phyloP scores from a whole-genome alignment of 2,329 filamentous ascomycete species.

The Monilinia aucupariae region DNA sequence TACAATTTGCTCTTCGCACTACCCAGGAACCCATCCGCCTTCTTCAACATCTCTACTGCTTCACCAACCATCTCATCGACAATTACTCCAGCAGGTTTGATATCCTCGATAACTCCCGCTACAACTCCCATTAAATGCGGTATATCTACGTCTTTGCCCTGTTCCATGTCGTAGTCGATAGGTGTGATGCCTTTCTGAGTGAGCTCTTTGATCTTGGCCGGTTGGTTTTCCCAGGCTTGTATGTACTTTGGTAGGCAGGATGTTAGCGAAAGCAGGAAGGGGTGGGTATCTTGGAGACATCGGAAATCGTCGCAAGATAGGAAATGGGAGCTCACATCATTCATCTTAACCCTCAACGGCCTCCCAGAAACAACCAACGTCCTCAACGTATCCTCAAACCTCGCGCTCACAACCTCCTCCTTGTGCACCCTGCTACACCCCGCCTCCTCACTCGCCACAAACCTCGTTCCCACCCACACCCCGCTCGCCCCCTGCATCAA shows the following conservation, averaged over 20 bases:
- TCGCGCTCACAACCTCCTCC: slow-evolving; percentile 71
- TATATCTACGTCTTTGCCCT: slow-evolving; percentile 74
- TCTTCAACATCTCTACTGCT: slow-evolving; percentile 61
- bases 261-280: neutral
- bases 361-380: slow-evolving; percentile 79
- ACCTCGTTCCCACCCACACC: slow-evolving; percentile 92
- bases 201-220: slow-evolving; percentile 68
- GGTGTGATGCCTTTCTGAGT: slow-evolving; percentile 75
- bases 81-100: slow-evolving; percentile 78
- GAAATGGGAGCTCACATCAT: slow-evolving; percentile 37
- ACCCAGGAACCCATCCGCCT: slow-evolving; percentile 38
- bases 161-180: slow-evolving; percentile 74
- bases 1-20: slow-evolving; percentile 4
- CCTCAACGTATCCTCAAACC: slow-evolving; percentile 71
- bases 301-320: neutral
- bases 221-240: slow-evolving; percentile 69
- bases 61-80: slow-evolving; percentile 85
- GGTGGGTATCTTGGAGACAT: neutral
- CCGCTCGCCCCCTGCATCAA: slow-evolving; percentile 84
- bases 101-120: slow-evolving; percentile 66
- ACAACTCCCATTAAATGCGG: slow-evolving; percentile 95
- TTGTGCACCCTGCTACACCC: slow-evolving; percentile 79
- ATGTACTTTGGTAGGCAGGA: slow-evolving; percentile 54
- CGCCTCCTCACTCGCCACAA: slow-evolving; percentile 78
- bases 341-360: slow-evolving; percentile 73